phyloP scores from a whole-genome alignment of 805 yeast species.

The Sugiyamaella lignohabitans region DNA sequence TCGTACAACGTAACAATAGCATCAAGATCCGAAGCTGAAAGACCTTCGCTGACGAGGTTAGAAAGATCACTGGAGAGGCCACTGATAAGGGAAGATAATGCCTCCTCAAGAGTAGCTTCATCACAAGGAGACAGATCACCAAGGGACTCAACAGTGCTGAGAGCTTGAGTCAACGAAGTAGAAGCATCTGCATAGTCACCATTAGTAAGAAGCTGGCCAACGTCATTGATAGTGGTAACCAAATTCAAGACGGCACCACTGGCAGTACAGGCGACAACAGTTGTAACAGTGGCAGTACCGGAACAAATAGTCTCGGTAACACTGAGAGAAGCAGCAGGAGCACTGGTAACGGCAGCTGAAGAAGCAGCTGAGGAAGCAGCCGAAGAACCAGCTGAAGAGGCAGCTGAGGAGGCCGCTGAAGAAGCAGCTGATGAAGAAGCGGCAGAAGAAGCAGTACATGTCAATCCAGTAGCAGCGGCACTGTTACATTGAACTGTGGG shows the following conservation, averaged over 20 bases:
- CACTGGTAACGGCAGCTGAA: background rate
- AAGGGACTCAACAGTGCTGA: background rate
- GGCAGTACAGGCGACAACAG: background rate
- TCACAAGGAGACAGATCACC: background rate
- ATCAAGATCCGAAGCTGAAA: too few species aligned
- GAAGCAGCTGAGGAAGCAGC: background rate
- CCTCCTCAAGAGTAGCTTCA: background rate
- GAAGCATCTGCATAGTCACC: background rate
- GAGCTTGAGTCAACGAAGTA: background rate
- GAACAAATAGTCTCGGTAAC: background rate
- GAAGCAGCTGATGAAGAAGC: background rate
- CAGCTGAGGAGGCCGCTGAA: background rate
- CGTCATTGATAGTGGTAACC: background rate
- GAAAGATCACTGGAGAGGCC: too few species aligned
- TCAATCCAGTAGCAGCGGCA: background rate
- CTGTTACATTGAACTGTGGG: background rate
- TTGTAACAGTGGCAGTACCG: background rate
- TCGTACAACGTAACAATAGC: too few species aligned
- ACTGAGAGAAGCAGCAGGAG: background rate
- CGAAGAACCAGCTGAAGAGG: background rate
- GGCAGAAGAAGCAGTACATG: background rate
- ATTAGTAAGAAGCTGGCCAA: background rate
- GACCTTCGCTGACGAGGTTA: too few species aligned
- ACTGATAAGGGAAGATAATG: too few species aligned
- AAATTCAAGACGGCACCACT: background rate